Conservation (phyloP, 2,329 filamentous ascomycete species). For the Nothophaeocryptopus gaeumannii region DNA sequence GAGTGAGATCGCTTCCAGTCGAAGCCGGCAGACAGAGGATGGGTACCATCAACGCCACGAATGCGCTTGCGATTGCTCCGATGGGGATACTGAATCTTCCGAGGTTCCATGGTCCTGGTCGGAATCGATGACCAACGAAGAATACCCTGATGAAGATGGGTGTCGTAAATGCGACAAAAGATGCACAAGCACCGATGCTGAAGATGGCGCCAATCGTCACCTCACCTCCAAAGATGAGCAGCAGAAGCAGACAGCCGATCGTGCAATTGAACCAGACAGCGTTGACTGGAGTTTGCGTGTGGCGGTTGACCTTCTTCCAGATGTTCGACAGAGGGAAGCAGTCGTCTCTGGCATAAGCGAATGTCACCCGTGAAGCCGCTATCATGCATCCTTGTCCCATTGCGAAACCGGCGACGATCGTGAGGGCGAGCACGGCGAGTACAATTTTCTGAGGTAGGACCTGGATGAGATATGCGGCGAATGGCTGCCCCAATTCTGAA, state of each 20-base stretch:
- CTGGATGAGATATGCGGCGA: conserved; percentile 67
- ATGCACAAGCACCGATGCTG: conserved; percentile 66
- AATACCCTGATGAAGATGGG: conserved; percentile 59
- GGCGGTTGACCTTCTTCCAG: conserved; percentile 59
- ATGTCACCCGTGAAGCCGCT: conserved; percentile 41
- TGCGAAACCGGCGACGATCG: conserved; percentile 66
- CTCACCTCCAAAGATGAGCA: conserved; percentile 64
- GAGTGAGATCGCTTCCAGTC: conserved; percentile 54
- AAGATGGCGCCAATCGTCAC: conserved; percentile 66
- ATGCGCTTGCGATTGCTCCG: conserved; percentile 56
- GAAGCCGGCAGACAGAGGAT: conserved; percentile 63
- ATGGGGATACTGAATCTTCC: conserved; percentile 58
- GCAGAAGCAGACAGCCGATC: conserved; percentile 58
- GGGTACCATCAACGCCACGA: conserved; percentile 65
- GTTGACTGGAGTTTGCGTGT: conserved; percentile 66
- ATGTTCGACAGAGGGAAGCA: conserved; percentile 61
- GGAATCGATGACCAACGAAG: conserved; percentile 62
- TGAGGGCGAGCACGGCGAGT: conserved; percentile 62
- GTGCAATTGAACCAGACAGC: conserved; percentile 65
- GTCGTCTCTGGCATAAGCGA: conserved; percentile 68
- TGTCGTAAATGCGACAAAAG: conserved; percentile 61
- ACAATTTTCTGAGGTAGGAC: conserved; percentile 60
- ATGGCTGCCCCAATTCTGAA: conserved; percentile 65
- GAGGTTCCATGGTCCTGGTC: conserved; percentile 66
- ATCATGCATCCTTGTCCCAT: conserved; percentile 75